Base-by-base conservation (phyloP, 2,329 filamentous ascomycete species). In the Huntiella bhutanensis region DNA sequence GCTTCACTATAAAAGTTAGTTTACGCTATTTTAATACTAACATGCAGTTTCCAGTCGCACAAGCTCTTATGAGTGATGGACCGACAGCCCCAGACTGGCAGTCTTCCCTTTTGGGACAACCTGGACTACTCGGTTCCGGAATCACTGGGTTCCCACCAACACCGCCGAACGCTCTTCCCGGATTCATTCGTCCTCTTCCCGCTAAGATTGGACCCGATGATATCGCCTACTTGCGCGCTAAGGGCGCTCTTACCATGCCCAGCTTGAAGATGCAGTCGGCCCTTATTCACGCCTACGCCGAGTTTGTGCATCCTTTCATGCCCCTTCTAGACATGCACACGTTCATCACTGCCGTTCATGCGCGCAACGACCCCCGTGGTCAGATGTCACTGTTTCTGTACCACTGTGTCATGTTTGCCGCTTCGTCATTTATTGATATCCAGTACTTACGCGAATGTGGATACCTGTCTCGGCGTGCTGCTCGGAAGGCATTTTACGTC, bases 301-400 rank as follows among this genome's bases (percentile, higher is more conserved):
- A 94, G 63, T 94, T 81, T 59, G 85, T 95, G 5, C 82, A 95
- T 59, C 85, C 87, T 1, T 95, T 84, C 59, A 94, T 95, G 84
- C 88, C 88, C 17, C 67, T 94, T 32, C 64, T 95, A 52, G 85
- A 83, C 65, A 56, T 79, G 56, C 61, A 75, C 59, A 62, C 75
- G 58, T 70, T 79, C 53, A 56, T 80, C 49, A 57, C 64, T 43
- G 68, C 72, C 39, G 69, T 86, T 52, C 74, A 77, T 54, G 67
- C 69, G 48, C 67, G 70, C 8, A 80, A 91, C 58, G 82, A 82
- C 11, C 68, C 71, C 41, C 69, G 74, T 53, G 78, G 80, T 7
- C 78, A 77, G 57, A 70, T 86, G 55, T 94, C 87, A 63, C 65
- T 96, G 54, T 73, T 95, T 49, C 66, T 95, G 2, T 95, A 93